Conservation (phyloP, 495 filamentous ascomycete genomes). For the Penicillium macrosclerotiorum region DNA sequence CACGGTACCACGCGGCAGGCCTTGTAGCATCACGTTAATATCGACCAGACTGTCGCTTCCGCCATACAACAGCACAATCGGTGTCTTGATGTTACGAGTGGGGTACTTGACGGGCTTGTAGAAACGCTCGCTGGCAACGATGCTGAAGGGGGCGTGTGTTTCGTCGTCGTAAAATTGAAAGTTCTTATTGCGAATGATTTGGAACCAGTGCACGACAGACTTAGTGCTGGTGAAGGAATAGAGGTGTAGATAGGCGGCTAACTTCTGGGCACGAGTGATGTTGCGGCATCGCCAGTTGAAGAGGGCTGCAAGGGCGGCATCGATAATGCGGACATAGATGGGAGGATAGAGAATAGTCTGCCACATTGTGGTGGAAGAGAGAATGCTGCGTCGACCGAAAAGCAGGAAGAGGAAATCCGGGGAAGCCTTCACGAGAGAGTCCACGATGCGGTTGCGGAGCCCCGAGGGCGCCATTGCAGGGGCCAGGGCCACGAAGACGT, state of each 20-base stretch:
- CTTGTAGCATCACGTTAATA: conserved; percentile 85
- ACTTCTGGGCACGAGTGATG: conserved; percentile 83
- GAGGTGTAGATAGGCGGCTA: conserved; percentile 94
- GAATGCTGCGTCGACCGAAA: conserved; percentile 91
- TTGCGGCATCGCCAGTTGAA: conserved; percentile 91
- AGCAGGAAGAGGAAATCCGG: conserved; percentile 90
- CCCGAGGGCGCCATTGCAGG: conserved; percentile 95
- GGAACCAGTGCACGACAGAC: conserved; percentile 97
- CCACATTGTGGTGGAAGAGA: conserved; percentile 95
- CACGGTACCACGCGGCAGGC: conserved; percentile 78
- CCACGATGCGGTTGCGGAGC: conserved; percentile 82
- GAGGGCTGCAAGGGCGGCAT: conserved; percentile 73
- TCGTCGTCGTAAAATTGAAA: conserved; percentile 99
- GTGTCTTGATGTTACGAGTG: conserved; percentile 94
- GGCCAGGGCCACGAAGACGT: conserved; percentile 96
- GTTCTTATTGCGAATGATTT: conserved; percentile 90
- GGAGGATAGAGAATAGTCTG: conserved; percentile 92
- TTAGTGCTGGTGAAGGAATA: conserved; percentile 97
- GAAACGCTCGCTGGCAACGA: conserved; percentile 59
- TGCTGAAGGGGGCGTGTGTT: conserved; percentile 61
- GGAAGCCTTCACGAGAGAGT: conserved; percentile 89
- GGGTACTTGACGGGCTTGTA: conserved; percentile 95
- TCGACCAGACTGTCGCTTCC: conserved; percentile 94
- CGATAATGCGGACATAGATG: conserved; percentile 87
- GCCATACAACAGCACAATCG: conserved; percentile 89